phyloP scores from a whole-genome alignment of 208 protist genomes.

The Acanthamoeba royreba region DNA sequence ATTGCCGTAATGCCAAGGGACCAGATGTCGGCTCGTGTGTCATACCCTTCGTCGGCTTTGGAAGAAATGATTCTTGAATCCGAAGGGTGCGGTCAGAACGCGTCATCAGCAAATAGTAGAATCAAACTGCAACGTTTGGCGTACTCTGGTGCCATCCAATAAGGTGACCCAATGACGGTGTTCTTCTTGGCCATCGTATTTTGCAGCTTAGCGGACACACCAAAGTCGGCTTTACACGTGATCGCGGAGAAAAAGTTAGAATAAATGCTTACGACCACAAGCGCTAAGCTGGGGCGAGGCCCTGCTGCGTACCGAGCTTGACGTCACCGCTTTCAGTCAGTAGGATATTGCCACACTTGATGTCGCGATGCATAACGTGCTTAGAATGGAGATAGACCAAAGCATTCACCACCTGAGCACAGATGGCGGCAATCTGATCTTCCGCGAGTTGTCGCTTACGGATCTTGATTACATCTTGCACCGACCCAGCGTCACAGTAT shows the following conservation, averaged over 20 bases:
- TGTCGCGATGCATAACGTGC: constrained; percentile 67
- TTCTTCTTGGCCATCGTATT: constrained; percentile 12
- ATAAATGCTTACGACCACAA: too few species aligned
- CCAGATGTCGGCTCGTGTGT: constrained; percentile 81
- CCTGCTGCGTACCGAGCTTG: constrained; percentile 32
- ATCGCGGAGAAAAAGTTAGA: not conserved
- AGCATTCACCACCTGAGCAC: constrained; percentile 56
- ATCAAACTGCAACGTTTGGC: too few species aligned
- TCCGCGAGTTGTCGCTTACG: constrained; percentile 57
- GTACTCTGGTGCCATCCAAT: constrained; percentile 73
- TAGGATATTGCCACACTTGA: constrained; percentile 65
- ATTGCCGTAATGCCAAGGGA: constrained; percentile 86
- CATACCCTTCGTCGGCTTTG: constrained; percentile 57
- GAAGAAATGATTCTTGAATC: constrained; percentile 47
- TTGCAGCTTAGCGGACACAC: constrained; percentile 58
- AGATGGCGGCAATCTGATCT: constrained; percentile 65
- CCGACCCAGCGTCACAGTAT: constrained; percentile 73
- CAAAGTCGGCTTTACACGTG: constrained; percentile 58
- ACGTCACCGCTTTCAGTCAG: constrained; percentile 23
- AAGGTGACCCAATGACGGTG: constrained; percentile 59
- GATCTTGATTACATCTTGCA: constrained; percentile 72
- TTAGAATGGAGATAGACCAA: constrained; percentile 62
- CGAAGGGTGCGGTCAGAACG: not conserved
- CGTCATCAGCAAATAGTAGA: not conserved
- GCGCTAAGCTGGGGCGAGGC: not conserved